Evolutionary conservation across 2,329 filamentous ascomycete genomes (phyloP), one percentile per base, ranked within the genome.

Genomic region (Apiospora malaysiana): DNA sequence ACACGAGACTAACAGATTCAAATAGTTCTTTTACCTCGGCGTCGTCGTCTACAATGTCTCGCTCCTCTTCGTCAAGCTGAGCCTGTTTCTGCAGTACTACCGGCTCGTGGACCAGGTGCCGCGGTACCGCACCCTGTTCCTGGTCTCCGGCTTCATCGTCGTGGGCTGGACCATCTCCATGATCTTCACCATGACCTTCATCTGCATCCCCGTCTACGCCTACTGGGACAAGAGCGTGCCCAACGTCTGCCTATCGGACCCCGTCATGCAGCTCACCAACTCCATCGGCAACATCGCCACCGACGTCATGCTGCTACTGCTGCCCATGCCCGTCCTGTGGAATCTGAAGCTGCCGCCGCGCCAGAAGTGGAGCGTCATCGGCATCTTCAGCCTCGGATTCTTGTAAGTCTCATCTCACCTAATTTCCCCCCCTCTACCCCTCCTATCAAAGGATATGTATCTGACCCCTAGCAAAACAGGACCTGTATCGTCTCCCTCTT

Each of bases 1-100:
- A 21, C 25, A 2, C 3, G 56, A n/a, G 12, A 37, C 51, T 59
- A 12, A 59, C 51, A 37, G 9, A 42, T 9, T 42, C 40, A 9
- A 21, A n/a, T 32, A 76, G 75, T 25, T 75, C 14, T 73, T 76
- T 45, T 76, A 76, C 37, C 32, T 69, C 27, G 56, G 59, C 49
- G 71, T 73, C n/a, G 69, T 76, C 65, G 69, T 71, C 27, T 76
- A 76, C 68, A 73, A 73, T 65, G 67, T 69, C 14, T 71, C 74
- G 7, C 66, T 76, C 4, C 49, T 76, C 59, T 43, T 73, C 9
- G 71, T 76, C 27, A 76, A 76, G 69, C 72, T 75, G 68, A 74
- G 72, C 66, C 67, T 76, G 32, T 76, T 76, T 71, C 73, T 76
- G 71, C 74, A 76, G 66, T 76, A 76, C 45, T 76, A 75, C 67